Evolutionary conservation across 805 yeast species (phyloP), one percentile per base, ranked within the genome.

Genomic region (Candida verbasci): DNA sequence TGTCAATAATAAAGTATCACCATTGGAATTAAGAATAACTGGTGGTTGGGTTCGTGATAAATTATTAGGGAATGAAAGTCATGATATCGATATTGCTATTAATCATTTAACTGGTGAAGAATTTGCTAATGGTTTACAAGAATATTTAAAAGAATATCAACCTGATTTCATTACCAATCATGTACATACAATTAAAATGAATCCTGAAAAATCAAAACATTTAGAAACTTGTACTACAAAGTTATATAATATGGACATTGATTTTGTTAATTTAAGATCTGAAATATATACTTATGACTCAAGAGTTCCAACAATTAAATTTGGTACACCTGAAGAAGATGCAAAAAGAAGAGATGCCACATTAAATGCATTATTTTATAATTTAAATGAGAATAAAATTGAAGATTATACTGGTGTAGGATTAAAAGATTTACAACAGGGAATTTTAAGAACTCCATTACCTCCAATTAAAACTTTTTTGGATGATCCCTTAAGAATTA

Each of bases 21-120:
- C 44, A 16, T 54, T 82, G 8, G 80, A 72, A 29, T 67, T 85
- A 10, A 59, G 98, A 42, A 85, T 93, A 46, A 89, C 97, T 0
- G 98, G 98, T 24, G 98, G 98, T 0, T 91, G 98, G 98, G 98
- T 93, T 2, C 73, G 98, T 48, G 98, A 93, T 58, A 93, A 93
- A 60, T 65, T 93, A 20, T 65, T 93, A 21, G 95, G 95, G 0
- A 70, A 72, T 31, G 78, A 76, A 16, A 80, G 91, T 28, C 80
- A 91, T 52, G 99, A 93, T 56, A 68, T 93, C 21, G 99, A 93
- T 50, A 86, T 93, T 32, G 97, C 97, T 6, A 78, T 93, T 32
- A 88, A 93, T 57, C 70, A 70, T 37, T 62, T 86, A 52, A 76
- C 95, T 0, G 99, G 99, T 0, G 88, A 84, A 50, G 79, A 78